Percentiles rank a stretch among this genome's conserved stretches.
Evolutionary conservation across 192 early-diverging fungal species (phyloP).

Genomic region (Lobosporangium transversale): DNA sequence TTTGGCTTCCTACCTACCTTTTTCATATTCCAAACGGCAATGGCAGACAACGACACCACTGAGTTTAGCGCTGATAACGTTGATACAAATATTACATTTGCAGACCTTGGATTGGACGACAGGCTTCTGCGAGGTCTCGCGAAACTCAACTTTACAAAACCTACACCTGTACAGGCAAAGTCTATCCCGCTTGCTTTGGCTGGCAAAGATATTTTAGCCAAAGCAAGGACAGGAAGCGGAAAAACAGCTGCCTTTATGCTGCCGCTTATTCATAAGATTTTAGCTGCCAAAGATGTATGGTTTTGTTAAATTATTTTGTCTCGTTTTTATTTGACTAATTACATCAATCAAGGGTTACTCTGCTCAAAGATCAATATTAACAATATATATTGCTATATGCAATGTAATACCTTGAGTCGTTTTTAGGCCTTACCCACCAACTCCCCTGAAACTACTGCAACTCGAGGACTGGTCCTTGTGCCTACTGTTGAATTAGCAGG

Average conservation of each 20-base stretch:
- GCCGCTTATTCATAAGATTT: constrained; percentile 92
- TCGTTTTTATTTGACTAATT: not conserved
- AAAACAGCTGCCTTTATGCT: constrained; percentile 97
- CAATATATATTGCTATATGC: too few relatives aligned
- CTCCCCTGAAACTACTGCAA: constrained; percentile 49
- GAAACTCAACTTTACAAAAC: constrained; percentile 81
- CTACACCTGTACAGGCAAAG: constrained; percentile 89
- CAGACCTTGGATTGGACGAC: constrained; percentile 73
- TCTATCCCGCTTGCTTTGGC: constrained; percentile 91
- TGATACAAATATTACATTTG: constrained; percentile 44
- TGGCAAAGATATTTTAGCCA: constrained; percentile 94
- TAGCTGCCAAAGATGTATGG: constrained; percentile 73
- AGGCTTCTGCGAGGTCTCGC: constrained; percentile 88
- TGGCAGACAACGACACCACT: constrained; percentile 37
- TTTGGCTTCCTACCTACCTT: too few relatives aligned
- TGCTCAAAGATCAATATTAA: too few relatives aligned
- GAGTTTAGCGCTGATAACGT: constrained; percentile 43
- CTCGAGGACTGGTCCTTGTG: constrained; percentile 82
- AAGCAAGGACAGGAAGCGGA: constrained; percentile 93
- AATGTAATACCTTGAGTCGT: not conserved
- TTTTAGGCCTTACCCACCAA: constrained; percentile 48
- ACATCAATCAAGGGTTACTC: too few relatives aligned
- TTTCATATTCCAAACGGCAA: too few relatives aligned
- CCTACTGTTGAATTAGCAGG: constrained; percentile 96
- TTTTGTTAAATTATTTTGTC: not conserved